Percentiles rank a stretch among this genome's conserved stretches.
Evolutionary conservation across 257 asterid genomes (phyloP).

Genomic region (Gentiana dahurica): DNA sequence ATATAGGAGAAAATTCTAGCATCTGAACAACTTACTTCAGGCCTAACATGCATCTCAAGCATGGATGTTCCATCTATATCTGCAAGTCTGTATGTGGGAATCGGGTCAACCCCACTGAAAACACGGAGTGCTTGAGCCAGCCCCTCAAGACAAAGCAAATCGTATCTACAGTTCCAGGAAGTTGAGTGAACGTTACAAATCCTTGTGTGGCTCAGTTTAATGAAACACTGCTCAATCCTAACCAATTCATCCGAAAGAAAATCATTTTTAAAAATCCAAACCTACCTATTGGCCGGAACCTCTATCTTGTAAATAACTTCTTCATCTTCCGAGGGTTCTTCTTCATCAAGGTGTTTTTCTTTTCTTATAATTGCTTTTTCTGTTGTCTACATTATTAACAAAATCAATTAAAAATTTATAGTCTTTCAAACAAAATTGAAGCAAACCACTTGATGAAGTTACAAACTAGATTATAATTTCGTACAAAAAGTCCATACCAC

Average conservation of each 20-base stretch:
- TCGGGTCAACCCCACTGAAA: constrained; percentile 58
- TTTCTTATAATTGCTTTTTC: constrained; percentile 85
- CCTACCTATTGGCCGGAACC: constrained; percentile 87
- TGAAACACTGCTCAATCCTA: background rate
- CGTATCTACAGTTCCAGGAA: constrained; percentile 44
- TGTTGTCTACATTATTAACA: constrained; percentile 48
- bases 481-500: constrained; percentile 27
- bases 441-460: background rate
- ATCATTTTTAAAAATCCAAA: background rate
- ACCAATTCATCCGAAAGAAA: background rate
- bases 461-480: background rate
- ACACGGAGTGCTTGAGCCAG: constrained; percentile 82
- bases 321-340: constrained; percentile 56
- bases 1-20: background rate
- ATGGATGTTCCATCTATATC: constrained; percentile 39
- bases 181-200: background rate
- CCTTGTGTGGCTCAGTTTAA: background rate
- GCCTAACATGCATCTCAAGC: constrained; percentile 63
- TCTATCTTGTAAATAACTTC: constrained; percentile 88
- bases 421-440: background rate
- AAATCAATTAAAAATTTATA: background rate
- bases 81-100: constrained; percentile 55
- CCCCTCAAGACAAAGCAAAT: constrained; percentile 97
- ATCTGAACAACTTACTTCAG: constrained; percentile 31
- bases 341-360: constrained; percentile 83